Evolutionary conservation across 257 asterid species (phyloP), one percentile per base, ranked within the genome.

Genomic region (Agastache rugosa): DNA sequence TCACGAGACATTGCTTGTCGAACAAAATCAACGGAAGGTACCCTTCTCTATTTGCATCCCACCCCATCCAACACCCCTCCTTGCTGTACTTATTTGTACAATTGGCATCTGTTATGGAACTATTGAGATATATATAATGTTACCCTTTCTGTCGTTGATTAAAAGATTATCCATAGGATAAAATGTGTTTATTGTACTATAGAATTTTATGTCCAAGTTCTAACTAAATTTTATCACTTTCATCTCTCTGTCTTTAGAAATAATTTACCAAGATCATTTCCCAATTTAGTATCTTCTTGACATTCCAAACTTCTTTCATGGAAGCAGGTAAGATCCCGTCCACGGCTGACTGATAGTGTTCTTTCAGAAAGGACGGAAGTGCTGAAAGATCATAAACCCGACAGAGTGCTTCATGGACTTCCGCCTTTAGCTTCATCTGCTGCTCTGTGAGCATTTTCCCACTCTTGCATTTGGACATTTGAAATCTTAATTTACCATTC

Each of bases 391-490:
- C 77, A 82, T 71, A 87, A 79, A 68, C 72, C 87, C 65, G 93
- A 84, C 81, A 76, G 67, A n/a, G 90, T 93, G 25, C 89, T 91
- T 79, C 91, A 79, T 66, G 86, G 89, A 77, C 87, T 89, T 76
- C 88, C 84, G 80, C 93, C 98, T 20, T 82, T 86, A 25, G 97
- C 95, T 81, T 86, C 91, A 41, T 80, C 95, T 50, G 88, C 88
- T 63, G 91, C 83, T 66, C 77, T 87, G 92, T 93, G 83, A 84
- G 96, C 83, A 63, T 67, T 68, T 63, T 55, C 82, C 71, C 41
- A 19, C 29, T 68, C 77, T 63, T 62, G 53, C 75, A 20, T 77
- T 69, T 45, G 9, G 63, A 64, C 56, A 69, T 58, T 29, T 45
- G 51, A 63, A 71, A 61, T 63, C 29, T 75, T 60, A 14, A 53